Percentiles rank a stretch among this genome's conserved stretches.
phyloP scores from a whole-genome alignment of 768 basidiomycete genomes.

The Lactarius evosmus region DNA sequence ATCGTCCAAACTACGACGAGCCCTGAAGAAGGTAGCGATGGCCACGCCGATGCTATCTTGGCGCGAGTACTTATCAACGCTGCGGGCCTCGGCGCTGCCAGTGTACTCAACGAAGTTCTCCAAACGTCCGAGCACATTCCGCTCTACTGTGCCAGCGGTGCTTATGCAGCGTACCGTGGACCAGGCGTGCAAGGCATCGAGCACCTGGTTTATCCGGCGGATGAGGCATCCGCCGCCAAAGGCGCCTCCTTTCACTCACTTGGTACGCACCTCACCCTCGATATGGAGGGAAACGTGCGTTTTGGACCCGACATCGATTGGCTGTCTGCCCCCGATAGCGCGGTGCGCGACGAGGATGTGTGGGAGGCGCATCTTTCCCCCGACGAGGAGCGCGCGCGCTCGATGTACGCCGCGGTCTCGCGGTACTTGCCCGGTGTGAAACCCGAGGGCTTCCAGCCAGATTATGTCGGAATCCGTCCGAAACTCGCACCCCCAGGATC shows the following conservation, averaged over 20 bases:
- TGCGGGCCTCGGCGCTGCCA: slow-evolving; percentile 66
- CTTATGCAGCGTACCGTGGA: slow-evolving; percentile 86
- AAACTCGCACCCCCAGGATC: slow-evolving; percentile 73
- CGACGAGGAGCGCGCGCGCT: slow-evolving; percentile 53
- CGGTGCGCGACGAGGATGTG: slow-evolving; percentile 59
- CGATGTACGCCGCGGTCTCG: slow-evolving; percentile 71
- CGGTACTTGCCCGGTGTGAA: slow-evolving; percentile 66
- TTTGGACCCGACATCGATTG: slow-evolving; percentile 95
- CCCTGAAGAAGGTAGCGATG: slow-evolving; percentile 26
- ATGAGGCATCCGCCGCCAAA: slow-evolving; percentile 56
- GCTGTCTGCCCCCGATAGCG: slow-evolving; percentile 53
- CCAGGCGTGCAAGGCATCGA: slow-evolving; percentile 64
- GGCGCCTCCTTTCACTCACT: slow-evolving; percentile 66
- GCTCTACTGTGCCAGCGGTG: slow-evolving; percentile 79
- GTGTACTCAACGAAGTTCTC: slow-evolving; percentile 69
- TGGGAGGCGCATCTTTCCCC: slow-evolving; percentile 69
- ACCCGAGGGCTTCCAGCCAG: slow-evolving; percentile 62
- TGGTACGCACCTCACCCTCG: slow-evolving; percentile 89
- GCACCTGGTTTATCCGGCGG: slow-evolving; percentile 90
- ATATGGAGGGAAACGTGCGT: slow-evolving; percentile 76
- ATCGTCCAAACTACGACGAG: slow-evolving; percentile 76
- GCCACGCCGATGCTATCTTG: slow-evolving; percentile 59
- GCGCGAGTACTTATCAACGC: slow-evolving; percentile 80
- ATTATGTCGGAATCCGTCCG: slow-evolving; percentile 84
- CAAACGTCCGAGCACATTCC: slow-evolving; percentile 56